Evolutionary conservation across 352 stramenopile genomes (phyloP).

Genomic region (Plasmopara viticola): DNA sequence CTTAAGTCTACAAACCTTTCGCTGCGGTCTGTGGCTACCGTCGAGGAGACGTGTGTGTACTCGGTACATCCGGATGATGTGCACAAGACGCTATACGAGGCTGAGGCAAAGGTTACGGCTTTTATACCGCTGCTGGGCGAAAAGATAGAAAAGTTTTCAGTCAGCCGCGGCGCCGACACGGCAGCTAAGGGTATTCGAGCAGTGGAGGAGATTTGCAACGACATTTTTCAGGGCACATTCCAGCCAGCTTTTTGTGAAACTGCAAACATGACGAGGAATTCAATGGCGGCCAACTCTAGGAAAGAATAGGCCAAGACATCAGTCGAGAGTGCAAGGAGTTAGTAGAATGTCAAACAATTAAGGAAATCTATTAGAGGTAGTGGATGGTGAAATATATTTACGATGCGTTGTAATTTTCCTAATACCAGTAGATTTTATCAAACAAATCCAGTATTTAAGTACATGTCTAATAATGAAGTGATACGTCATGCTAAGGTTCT

Average conservation of each 20-base stretch:
- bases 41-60: constrained; percentile 84
- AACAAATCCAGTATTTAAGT: background rate
- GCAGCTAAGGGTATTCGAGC: constrained; percentile 74
- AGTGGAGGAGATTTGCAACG: constrained; percentile 75
- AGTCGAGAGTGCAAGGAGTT: constrained; percentile 9
- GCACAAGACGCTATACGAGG: constrained; percentile 56
- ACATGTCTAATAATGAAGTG: too few species aligned
- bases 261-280: constrained; percentile 3
- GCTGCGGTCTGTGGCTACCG: constrained; percentile 65
- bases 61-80: constrained; percentile 53
- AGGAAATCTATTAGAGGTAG: too few species aligned
- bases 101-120: constrained; percentile 70
- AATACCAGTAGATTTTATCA: background rate
- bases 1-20: constrained; percentile 81
- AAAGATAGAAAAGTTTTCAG: constrained; percentile 79
- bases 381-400: too few species aligned
- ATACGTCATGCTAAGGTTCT: too few species aligned
- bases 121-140: constrained; percentile 77
- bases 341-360: constrained; percentile 4
- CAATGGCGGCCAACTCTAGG: constrained; percentile 6
- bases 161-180: constrained; percentile 62
- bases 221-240: constrained; percentile 84
- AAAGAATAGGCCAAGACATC: background rate
- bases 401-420: too few species aligned
- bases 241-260: constrained; percentile 57